Evolutionary conservation across 306 rosid genomes (phyloP), one percentile per base, ranked within the genome.

Genomic region (Bauhinia variegata): DNA sequence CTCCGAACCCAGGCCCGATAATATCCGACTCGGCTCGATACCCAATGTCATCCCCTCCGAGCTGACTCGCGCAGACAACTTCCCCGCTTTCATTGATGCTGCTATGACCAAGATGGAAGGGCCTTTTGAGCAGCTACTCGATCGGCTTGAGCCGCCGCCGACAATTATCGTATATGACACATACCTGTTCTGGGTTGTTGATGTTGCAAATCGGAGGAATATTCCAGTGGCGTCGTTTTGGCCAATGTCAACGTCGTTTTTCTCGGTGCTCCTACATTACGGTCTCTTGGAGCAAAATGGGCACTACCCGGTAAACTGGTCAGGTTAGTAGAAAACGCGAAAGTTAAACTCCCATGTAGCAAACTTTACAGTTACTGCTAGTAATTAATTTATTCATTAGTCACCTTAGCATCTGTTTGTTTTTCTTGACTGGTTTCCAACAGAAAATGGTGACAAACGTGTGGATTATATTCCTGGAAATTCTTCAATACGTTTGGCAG

Each of bases 1-100:
- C 34, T 51, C 56, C 13, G 59, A 77, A 8, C 41, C 18, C 36
- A 75, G 54, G 11, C 77, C 53, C 8, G 52, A 63, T 6, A 70
- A 64, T 39, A 56, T 77, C 9, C 63, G 52, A 39, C 58, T 56
- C 42, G 28, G 68, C 42, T 38, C 76, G 0, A 42, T 77, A 1
- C 77, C 81, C 1, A 70, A 70, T 12, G 58, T 77, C 0, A 19
- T 64, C 13, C 79, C 79, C 3, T 51, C 79, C 13, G 77, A 57
- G 54, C 42, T 6, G 11, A 66, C 23, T 13, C 57, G 59, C 2
- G 63, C 63, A 14, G 50, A 12, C 12, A 56, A 76, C 63, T 12
- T 70, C 32, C 5, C 6, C 4, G 43, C 32, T 4, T 63, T 76
- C 63, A 4, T 19, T 0, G 68, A 58, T 5, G 77, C 77, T 4